phyloP scores from a whole-genome alignment of 805 yeast genomes.

The Yarrowia sp. region DNA sequence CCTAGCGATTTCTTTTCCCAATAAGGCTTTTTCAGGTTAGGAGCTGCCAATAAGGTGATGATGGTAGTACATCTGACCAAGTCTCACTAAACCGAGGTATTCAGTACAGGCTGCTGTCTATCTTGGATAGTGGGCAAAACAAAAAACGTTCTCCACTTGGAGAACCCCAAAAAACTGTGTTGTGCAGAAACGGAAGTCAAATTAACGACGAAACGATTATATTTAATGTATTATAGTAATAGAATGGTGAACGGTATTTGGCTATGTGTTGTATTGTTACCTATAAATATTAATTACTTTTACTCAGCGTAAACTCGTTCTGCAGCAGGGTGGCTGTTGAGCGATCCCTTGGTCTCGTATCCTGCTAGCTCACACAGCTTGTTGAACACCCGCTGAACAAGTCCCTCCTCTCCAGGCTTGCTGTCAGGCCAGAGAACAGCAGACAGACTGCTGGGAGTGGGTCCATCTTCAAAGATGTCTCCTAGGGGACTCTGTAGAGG shows the following conservation, averaged over 20 bases:
- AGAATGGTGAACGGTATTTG: constrained; percentile 11
- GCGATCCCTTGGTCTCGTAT: constrained; percentile 1
- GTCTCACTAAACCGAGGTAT: no score
- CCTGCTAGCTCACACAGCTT: constrained; percentile 18
- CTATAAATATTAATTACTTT: not conserved
- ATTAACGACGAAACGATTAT: constrained; percentile 36
- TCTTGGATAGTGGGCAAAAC: no score
- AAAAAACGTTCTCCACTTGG: not conserved
- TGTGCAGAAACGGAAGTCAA: not conserved
- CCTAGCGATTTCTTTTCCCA: constrained; percentile 31
- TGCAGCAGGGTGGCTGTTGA: not conserved
- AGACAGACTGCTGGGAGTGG: constrained; percentile 6
- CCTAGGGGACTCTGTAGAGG: constrained; percentile 16
- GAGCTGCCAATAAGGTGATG: no score
- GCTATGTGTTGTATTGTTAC: not conserved
- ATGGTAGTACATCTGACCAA: no score
- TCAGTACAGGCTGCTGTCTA: no score
- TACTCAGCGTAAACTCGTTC: not conserved
- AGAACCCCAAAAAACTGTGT: constrained; percentile 15
- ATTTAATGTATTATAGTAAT: constrained; percentile 38
- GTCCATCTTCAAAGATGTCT: constrained; percentile 21
- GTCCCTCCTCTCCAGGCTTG: constrained; percentile 22
- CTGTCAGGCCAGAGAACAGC: constrained; percentile 22
- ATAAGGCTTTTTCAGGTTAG: not conserved
- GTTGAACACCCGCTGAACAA: constrained; percentile 2